These are phyloP conservation scores for Cymbidium sinense DNA, from an alignment of 106 monocot species.

Conservation along the genomic window DNA sequence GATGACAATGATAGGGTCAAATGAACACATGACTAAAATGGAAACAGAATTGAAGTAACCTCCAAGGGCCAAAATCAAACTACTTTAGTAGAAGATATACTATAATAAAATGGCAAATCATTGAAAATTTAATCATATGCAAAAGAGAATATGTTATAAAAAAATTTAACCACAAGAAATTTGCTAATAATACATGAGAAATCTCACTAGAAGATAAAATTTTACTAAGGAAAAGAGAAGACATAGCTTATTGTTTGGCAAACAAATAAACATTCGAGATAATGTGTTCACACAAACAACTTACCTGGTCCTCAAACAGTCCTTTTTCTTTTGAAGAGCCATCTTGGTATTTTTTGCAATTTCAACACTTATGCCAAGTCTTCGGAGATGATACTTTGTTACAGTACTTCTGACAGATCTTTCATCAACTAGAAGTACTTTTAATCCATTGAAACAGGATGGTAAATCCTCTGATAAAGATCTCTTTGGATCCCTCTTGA, in stretches of 20 bases:
- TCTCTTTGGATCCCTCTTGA: constrained; percentile 30
- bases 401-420: constrained; percentile 74
- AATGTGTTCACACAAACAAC: not conserved
- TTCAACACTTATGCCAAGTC: constrained; percentile 72
- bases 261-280: no score
- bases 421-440: constrained; percentile 57
- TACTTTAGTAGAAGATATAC: no score
- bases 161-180: no score
- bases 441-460: constrained; percentile 55
- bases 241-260: not conserved
- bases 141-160: no score
- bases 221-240: not conserved
- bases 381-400: constrained; percentile 75
- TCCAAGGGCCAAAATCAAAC: no score
- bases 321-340: constrained; percentile 45
- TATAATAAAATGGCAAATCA: not conserved
- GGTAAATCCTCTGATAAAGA: constrained; percentile 46
- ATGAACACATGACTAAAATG: not conserved
- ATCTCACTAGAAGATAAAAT: not conserved
- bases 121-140: not conserved
- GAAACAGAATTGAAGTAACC: not conserved
- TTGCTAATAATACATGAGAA: no score
- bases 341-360: constrained; percentile 26
- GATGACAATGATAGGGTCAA: not conserved
- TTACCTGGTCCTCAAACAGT: constrained; percentile 42